Percentiles rank a stretch among this genome's conserved stretches.
Conservation (phyloP, 371 early-diverging fungal species). For the Rhizopus arrhizus region DNA sequence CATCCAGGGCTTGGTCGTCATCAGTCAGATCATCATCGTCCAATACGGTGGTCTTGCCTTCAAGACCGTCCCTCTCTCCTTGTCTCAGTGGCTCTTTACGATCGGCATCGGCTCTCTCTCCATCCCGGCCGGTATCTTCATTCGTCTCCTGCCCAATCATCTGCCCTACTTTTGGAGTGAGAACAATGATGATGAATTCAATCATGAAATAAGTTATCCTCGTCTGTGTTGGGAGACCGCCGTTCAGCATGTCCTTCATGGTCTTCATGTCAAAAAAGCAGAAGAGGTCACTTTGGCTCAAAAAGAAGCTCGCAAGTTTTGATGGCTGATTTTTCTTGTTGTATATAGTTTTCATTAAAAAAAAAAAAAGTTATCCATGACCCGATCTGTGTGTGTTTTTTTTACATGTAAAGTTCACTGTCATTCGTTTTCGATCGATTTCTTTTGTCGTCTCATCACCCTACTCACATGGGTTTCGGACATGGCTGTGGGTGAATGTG, state of each 20-base stretch:
- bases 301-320: too few species aligned
- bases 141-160: constrained; percentile 65
- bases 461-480: too few species aligned
- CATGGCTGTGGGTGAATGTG: too few species aligned
- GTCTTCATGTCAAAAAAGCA: not conserved
- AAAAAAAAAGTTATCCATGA: too few species aligned
- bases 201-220: constrained; percentile 39
- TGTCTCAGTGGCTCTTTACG: constrained; percentile 76
- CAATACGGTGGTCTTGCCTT: constrained; percentile 86
- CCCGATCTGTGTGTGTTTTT: too few species aligned
- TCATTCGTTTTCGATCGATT: too few species aligned
- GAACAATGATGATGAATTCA: constrained; percentile 48
- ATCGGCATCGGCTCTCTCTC: constrained; percentile 73
- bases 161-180: constrained; percentile 34
- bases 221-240: constrained; percentile 47
- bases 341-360: too few species aligned
- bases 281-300: too few species aligned
- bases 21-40: constrained; percentile 77
- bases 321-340: too few species aligned
- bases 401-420: too few species aligned
- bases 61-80: constrained; percentile 66
- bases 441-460: too few species aligned
- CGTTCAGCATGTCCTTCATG: constrained; percentile 7
- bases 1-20: constrained; percentile 66
- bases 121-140: constrained; percentile 72